Conservation (phyloP, 257 asterid genomes). For the Solanum paucissectum region DNA sequence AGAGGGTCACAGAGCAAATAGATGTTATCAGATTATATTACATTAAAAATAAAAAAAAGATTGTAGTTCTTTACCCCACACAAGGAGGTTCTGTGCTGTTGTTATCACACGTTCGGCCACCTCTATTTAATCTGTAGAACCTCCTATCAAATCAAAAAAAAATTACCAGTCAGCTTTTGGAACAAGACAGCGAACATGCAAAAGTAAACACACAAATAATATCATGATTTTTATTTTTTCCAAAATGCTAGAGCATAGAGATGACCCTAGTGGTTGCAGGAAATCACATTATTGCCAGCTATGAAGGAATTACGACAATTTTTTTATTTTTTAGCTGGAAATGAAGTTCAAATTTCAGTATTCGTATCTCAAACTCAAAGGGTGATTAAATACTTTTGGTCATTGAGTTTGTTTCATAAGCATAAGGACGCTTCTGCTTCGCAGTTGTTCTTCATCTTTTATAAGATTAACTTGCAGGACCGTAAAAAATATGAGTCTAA, state of each 20-base stretch:
- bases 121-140: conserved; percentile 31
- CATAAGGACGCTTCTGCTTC: neutral
- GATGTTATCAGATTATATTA: neutral
- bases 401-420: neutral
- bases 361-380: neutral
- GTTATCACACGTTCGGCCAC: conserved; percentile 42
- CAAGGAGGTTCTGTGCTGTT: conserved; percentile 81
- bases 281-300: neutral
- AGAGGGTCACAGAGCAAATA: neutral
- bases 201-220: neutral
- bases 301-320: neutral
- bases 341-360: neutral
- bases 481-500: conserved; percentile 4
- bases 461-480: neutral
- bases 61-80: conserved; percentile 50
- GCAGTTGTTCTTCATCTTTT: neutral
- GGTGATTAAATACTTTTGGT: neutral
- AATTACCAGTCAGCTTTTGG: neutral
- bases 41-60: neutral
- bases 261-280: neutral
- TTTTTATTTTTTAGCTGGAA: neutral
- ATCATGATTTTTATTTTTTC: neutral
- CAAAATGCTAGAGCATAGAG: neutral
- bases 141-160: conserved; percentile 34
- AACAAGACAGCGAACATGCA: neutral